Conservation (phyloP, 1,139 yeast genomes). For the Yamadazyma aaseri region DNA sequence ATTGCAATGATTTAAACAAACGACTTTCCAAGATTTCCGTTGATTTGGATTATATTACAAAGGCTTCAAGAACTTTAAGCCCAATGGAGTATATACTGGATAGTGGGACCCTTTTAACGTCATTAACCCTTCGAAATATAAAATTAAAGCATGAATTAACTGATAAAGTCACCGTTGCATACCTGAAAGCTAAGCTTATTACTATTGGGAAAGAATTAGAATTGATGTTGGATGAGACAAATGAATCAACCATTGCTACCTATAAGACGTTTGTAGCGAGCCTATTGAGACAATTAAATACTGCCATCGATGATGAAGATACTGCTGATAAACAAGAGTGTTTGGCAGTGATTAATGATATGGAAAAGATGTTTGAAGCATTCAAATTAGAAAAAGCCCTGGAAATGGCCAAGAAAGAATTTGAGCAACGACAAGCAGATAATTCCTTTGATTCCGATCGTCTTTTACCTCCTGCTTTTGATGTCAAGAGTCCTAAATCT, state of each 20-base stretch:
- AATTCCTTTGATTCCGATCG: conserved; percentile 1
- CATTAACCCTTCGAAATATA: conserved; percentile 48
- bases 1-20: conserved; percentile 47
- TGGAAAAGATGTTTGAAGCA: conserved; percentile 61
- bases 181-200: conserved; percentile 56
- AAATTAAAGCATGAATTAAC: conserved; percentile 47
- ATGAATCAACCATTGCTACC: conserved; percentile 39
- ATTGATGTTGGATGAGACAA: conserved; percentile 30
- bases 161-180: conserved; percentile 52
- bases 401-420: conserved; percentile 6
- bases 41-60: conserved; percentile 48
- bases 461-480: conserved; percentile 6
- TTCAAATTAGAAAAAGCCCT: conserved; percentile 35
- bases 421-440: conserved; percentile 7
- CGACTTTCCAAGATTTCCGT: conserved; percentile 39
- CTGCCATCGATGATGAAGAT: conserved; percentile 49
- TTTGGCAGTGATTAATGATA: conserved; percentile 57
- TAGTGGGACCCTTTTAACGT: conserved; percentile 56
- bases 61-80: conserved; percentile 37
- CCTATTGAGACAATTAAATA: conserved; percentile 49
- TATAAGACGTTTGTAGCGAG: conserved; percentile 53
- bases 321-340: conserved; percentile 55
- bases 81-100: conserved; percentile 53
- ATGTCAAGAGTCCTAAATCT: conserved; percentile 6
- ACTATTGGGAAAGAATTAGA: conserved; percentile 57